A percentile compares a stretch with the other conserved stretches of the same genome.
Conservation (phyloP, 305 asterid species). For the Euphrasia arctica region DNA sequence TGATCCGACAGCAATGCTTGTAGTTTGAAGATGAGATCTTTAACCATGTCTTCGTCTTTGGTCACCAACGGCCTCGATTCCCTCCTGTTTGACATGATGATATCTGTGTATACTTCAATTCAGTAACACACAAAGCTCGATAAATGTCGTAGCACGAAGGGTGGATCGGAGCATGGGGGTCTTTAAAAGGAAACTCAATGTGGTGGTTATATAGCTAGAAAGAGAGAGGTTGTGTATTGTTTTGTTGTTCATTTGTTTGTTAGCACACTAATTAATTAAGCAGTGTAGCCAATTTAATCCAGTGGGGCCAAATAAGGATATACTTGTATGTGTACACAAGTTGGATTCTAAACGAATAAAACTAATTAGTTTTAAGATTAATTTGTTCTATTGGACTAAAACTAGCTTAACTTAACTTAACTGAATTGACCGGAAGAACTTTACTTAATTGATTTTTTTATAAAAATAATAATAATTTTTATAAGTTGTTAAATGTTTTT, state of each 20-base stretch:
- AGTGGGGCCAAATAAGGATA: slow-evolving; percentile 22
- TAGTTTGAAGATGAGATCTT: slow-evolving; percentile 48
- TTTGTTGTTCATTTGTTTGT: no score
- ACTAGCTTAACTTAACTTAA: no score
- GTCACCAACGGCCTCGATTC: slow-evolving; percentile 27
- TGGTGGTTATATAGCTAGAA: slow-evolving; percentile 21
- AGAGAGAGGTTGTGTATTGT: slow-evolving; percentile 16
- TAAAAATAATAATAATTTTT: no score
- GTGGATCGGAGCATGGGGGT: slow-evolving; percentile 17
- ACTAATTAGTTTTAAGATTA: no score
- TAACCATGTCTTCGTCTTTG: slow-evolving; percentile 53
- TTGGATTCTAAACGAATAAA: no score
- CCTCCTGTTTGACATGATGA: slow-evolving; percentile 45
- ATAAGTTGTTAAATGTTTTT: no score
- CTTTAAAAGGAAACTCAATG: slow-evolving; percentile 33
- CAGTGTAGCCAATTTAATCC: slow-evolving; percentile 21
- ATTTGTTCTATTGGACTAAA: no score
- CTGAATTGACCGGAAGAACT: no score
- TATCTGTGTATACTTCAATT: neutral
- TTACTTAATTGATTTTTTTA: no score
- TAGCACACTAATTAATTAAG: neutral
- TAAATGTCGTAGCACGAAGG: neutral
- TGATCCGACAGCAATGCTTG: slow-evolving; percentile 45
- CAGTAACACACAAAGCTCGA: slow-evolving; percentile 9
- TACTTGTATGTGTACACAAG: no score